Evolutionary conservation across 257 asterid genomes (phyloP), one percentile per base, ranked within the genome.

Genomic region (Przewalskia tangutica): DNA sequence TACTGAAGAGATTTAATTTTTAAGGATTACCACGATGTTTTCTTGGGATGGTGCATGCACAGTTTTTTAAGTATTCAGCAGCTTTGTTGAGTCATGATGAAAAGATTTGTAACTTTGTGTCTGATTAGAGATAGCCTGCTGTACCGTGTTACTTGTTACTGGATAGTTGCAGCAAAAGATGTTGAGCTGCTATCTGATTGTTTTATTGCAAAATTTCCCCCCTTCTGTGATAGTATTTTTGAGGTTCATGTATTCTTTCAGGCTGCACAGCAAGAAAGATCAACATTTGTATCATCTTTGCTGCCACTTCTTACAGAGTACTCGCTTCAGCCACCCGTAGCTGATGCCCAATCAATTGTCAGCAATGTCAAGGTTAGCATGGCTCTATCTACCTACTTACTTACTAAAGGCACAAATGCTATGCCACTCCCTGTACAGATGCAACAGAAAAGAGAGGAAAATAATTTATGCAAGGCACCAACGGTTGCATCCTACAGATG

Each of bases 291-390:
- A 83, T 85, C 91, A 81, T 91, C 97, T 68, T 86, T 96, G 83
- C 87, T 93, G 97, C 97, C 98, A 65, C 98, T 96, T 91, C 99
- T 96, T 84, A 97, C 91, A 56, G 98, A 96, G 87, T 93, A 96
- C 91, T 91, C 94, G 83, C 95, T 96, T 83, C 95, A 94, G 90
- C 97, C 97, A 58, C 90, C 91, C 64, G 93, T 86, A 84, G 89
- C 94, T 55, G 97, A 96, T 90, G 99, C 99, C 81, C 98, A 96
- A 82, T 94, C 98, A 81, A 92, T 96, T 87, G 98, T 93, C 86
- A 90, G 98, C 82, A 89, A 91, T 86, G 92, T 93, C 87, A 96
- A 96, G 99, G 99, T 95, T 66, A 82, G 82, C 80, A 63, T 70
- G 81, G n/a, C 18, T 23, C 54, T 40, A 17, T 17, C 50, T 36